Conservation (phyloP, 2,329 filamentous ascomycete genomes). For the Plenodomus lindquistii region DNA sequence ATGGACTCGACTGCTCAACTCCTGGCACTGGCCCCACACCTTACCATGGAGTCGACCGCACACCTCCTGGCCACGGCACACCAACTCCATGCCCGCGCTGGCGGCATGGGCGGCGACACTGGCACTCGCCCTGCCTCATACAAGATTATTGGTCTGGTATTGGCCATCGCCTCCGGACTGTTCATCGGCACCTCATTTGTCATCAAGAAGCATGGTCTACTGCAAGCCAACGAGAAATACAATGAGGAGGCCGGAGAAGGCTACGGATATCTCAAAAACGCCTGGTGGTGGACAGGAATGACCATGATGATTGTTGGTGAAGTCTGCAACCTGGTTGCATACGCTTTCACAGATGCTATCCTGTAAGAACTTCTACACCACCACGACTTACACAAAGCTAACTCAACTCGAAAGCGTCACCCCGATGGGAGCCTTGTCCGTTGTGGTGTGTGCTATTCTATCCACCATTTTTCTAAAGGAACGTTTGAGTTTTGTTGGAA, state of each 20-base stretch:
- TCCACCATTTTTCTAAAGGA: constrained; percentile 97
- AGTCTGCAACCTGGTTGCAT: constrained; percentile 95
- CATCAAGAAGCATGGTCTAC: constrained; percentile 87
- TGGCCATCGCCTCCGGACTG: constrained; percentile 83
- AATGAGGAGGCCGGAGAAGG: constrained; percentile 94
- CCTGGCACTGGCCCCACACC: constrained; percentile 32
- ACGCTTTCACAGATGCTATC: constrained; percentile 95
- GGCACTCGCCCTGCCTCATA: constrained; percentile 61
- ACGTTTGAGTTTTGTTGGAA: constrained; percentile 90
- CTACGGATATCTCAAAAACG: constrained; percentile 95
- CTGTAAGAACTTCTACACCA: too few species aligned
- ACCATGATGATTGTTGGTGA: constrained; percentile 95
- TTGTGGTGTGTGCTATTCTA: constrained; percentile 88
- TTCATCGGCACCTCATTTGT: constrained; percentile 97
- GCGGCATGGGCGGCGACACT: constrained; percentile 34
- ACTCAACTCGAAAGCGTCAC: too few species aligned
- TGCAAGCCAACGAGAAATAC: constrained; percentile 95
- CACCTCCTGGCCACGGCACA: constrained; percentile 47
- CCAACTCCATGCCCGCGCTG: constrained; percentile 52
- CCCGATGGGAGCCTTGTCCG: constrained; percentile 84
- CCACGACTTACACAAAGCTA: too few species aligned
- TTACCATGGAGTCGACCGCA: constrained; percentile 50
- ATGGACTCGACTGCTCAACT: constrained; percentile 51
- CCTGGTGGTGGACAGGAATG: constrained; percentile 96
- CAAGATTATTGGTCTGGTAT: constrained; percentile 83